Percentiles rank a stretch among this genome's conserved stretches.
phyloP scores from a whole-genome alignment of 805 yeast genomes.

The Ogataea philodendri region DNA sequence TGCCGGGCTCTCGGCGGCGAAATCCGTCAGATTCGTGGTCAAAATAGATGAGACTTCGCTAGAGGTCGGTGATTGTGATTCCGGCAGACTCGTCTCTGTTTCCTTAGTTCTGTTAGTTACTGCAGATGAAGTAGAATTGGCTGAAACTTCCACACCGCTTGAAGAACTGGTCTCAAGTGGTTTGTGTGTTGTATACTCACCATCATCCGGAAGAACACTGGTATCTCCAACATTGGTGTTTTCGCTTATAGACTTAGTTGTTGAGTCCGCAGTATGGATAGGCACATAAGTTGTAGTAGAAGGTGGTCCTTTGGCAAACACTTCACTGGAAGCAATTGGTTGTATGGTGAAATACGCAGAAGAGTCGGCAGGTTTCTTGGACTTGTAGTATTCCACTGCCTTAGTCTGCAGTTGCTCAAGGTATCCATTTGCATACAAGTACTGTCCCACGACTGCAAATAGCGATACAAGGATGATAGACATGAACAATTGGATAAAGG shows the following conservation, averaged over 20 bases:
- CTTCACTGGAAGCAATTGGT: conserved; percentile 28
- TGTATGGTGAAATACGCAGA: conserved; percentile 35
- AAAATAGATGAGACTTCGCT: no score
- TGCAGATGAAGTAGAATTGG: no score
- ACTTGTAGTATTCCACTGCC: conserved; percentile 22
- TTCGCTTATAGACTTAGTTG: no score
- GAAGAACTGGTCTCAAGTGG: conserved; percentile 1
- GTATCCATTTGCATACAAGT: conserved; percentile 31
- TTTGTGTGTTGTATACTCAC: conserved; percentile 1
- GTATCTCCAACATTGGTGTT: no score
- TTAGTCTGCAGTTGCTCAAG: conserved; percentile 23
- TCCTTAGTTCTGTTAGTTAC: no score
- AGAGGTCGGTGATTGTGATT: no score
- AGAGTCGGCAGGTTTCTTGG: conserved; percentile 31
- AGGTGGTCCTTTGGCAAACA: conserved; percentile 20
- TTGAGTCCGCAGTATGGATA: conserved; percentile 11
- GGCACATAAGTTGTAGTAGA: conserved; percentile 22
- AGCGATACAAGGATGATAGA: conserved; percentile 26
- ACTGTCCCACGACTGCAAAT: conserved; percentile 29
- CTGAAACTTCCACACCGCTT: not conserved
- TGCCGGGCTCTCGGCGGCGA: no score
- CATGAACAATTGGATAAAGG: conserved; percentile 28
- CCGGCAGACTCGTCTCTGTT: no score
- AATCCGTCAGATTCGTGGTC: no score
- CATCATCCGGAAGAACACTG: not conserved